Base-by-base conservation (phyloP, 352 stramenopile species). In the Phytophthora rubi region DNA sequence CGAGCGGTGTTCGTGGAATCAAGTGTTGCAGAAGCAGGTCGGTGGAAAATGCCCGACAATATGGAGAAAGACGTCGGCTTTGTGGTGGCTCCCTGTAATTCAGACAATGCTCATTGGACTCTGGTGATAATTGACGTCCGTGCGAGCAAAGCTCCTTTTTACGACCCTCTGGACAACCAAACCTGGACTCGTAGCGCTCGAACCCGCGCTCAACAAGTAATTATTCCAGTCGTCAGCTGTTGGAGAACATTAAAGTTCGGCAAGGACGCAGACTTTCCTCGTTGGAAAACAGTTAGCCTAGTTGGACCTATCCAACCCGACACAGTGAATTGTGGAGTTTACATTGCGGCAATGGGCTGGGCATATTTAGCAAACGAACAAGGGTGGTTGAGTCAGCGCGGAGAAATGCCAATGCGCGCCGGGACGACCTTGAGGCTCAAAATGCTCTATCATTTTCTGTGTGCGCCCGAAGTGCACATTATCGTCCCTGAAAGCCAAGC, bases 361-460 rank as follows among this genome's bases (percentile, higher is more conserved):
- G n/a, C 44, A 21, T 39, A 16, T 54, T 30, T 54, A 30, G 12
- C 26, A n/a, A 16, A 45, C 6, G 21, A 37, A 45, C 8, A 28
- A 28, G 56, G 56, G 16, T 53, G 56, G 42, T 15, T 32, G 30
- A 59, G 15, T 23, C 28, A 45, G 53, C 30, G 53, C 4, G 30
- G 53, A 32, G 33, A 45, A 32, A 42, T 45, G 56, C 37, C 37
- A 30, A 53, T 47, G 15, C 21, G 37, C 26, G 56, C 42, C 4
- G 56, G 37, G 6, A 42, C 56, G 2, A 62, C 42, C 7, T 26
- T 53, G 44, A 42, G 42, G 15, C 26, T 62, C 3, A 33, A 47
- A 30, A 45, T 61, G 39, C 28, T 62, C 4, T 62, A 39, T 37
- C 39, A 54, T 13, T 28, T 62, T 9, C 21, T 62, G 5, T 62